Base-by-base conservation (phyloP, 169 alveolate genomes). In the Pseudocohnilembus persalinus region DNA sequence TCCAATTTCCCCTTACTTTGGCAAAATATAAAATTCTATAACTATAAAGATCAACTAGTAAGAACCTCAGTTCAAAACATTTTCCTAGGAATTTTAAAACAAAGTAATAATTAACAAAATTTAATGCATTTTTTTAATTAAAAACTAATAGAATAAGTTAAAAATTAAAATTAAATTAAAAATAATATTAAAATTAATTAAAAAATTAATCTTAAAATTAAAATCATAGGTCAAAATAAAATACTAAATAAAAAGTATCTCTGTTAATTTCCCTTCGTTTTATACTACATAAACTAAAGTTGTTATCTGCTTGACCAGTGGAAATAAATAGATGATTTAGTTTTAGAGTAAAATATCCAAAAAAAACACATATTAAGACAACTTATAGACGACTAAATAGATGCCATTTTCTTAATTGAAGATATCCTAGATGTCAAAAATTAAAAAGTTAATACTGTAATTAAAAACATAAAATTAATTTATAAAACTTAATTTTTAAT, bases 21-120 rank as follows among this genome's bases (percentile, higher is more conserved):
- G 81, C 81, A 83, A 85, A 86, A 92, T 24, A 83, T 89, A 28
- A 82, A 84, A 73, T 77, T 92, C 73, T 92, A 92, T 85, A 89
- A 89, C 49, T 84, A 92, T 77, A 73, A 83, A 31, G 95, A 92
- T 79, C 84, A 91, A 27, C 65, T 92, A 85, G 85, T 92, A 31
- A 88, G 92, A 83, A 92, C 91, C 65, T 89, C 89, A 1, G 94
- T 90, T 30, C 84, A 88, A 74, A 90, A 87, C 79, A 90, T 90
- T 32, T 83, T 90, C n/a, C 82, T 90, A 35, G 77, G 90, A 6
- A 83, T 90, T 11, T 49, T 49, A 49, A 49, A 49, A 49, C 20
- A 49, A 49, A 49, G 68, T 49, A 49, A 49, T 49, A 49, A n/a
- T n/a, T n/a, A n/a, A n/a, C n/a, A n/a, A n/a, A n/a, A n/a, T n/a